A percentile compares a stretch with the other conserved stretches of the same genome.
Evolutionary conservation across 805 yeast genomes (phyloP).

Genomic region (Monosporozyma yasuniensis): DNA sequence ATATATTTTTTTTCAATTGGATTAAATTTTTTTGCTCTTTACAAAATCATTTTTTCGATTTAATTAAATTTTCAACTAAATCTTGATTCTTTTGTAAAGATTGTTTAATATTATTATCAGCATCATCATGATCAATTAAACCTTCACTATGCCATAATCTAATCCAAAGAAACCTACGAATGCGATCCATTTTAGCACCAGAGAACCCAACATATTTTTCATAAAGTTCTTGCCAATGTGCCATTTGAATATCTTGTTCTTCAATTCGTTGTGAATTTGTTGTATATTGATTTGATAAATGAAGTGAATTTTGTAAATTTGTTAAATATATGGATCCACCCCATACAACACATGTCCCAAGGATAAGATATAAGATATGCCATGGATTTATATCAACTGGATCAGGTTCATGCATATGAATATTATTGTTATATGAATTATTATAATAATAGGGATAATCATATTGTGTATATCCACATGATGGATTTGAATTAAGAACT

Average conservation of each 20-base stretch:
- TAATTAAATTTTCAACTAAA: neutral
- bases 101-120: neutral
- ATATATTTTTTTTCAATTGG: no score
- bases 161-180: neutral
- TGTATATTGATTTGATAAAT: neutral
- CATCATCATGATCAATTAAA: neutral
- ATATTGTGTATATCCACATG: neutral
- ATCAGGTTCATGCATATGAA: neutral
- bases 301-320: neutral
- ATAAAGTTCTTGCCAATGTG: neutral
- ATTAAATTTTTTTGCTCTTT: no score
- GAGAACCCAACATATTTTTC: neutral
- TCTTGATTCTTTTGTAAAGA: neutral
- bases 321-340: neutral
- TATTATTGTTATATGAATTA: neutral
- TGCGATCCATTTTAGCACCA: neutral
- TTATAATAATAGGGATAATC: neutral
- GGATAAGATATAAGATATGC: neutral
- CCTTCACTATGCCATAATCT: neutral
- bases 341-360: neutral
- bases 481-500: neutral
- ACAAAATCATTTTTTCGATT: neutral
- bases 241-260: neutral
- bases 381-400: neutral
- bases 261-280: neutral